phyloP scores from a whole-genome alignment of 345 rosid species.

The Eucalyptus tenuipes region DNA sequence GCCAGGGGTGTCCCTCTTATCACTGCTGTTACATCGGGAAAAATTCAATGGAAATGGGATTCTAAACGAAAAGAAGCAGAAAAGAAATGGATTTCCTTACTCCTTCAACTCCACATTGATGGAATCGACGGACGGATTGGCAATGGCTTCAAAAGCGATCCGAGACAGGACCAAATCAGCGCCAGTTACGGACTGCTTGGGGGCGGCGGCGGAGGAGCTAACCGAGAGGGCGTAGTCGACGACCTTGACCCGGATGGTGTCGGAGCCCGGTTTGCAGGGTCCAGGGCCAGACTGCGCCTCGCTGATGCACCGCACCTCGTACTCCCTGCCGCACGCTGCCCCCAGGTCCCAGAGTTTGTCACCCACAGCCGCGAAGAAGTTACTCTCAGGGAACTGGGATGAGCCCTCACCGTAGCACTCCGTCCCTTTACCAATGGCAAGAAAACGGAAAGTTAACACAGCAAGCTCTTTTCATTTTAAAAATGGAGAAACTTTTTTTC shows the following conservation, averaged over 20 bases:
- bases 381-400: constrained; percentile 36
- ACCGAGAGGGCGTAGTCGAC: constrained; percentile 18
- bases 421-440: constrained; percentile 13
- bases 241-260: constrained; percentile 29
- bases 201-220: neutral
- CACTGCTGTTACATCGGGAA: neutral
- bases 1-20: too few species aligned
- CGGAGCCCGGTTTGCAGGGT: constrained; percentile 14
- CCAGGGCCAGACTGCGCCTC: neutral
- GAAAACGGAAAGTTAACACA: too few species aligned
- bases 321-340: constrained; percentile 47
- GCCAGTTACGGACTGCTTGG: constrained; percentile 1
- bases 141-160: constrained; percentile 26
- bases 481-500: fast-evolving
- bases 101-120: constrained; percentile 39
- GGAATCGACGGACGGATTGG: constrained; percentile 7
- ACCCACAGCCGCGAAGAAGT: constrained; percentile 44
- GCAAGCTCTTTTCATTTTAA: neutral
- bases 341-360: constrained; percentile 57
- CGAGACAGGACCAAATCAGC: constrained; percentile 31
- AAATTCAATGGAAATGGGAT: neutral
- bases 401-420: constrained; percentile 20
- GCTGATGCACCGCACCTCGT: constrained; percentile 41
- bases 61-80: neutral
- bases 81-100: constrained; percentile 4